These are phyloP conservation scores for Rhodotorula sp. DNA, from an alignment of 1,284 basidiomycete genomes.

Conservation along the genomic window DNA sequence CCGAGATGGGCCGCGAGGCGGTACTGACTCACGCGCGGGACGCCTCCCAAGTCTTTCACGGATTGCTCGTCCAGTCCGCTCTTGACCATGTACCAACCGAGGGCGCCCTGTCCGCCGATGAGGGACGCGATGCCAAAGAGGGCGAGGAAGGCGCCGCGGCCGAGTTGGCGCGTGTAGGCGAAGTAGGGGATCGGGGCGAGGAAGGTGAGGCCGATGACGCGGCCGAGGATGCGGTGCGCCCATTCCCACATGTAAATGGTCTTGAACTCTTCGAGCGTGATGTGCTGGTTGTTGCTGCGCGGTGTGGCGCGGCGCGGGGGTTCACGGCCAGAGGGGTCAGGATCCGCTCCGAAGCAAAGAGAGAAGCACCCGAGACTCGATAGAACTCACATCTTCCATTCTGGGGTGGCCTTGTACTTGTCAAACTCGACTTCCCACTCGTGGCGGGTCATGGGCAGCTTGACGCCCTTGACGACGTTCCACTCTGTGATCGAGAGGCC, in stretches of 20 bases:
- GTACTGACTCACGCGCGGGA: conserved; percentile 95
- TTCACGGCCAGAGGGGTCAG: not conserved
- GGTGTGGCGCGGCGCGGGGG: too few species aligned
- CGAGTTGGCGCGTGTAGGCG: conserved; percentile 60
- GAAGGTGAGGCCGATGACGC: conserved; percentile 70
- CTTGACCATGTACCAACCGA: conserved; percentile 99
- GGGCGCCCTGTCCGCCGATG: conserved; percentile 62
- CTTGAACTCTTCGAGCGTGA: conserved; percentile 88
- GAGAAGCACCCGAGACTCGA: too few species aligned
- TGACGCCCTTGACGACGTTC: conserved; percentile 85
- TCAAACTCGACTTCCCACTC: conserved; percentile 90
- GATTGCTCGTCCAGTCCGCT: conserved; percentile 75
- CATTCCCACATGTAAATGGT: conserved; percentile 99
- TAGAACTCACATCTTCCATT: conserved; percentile 79
- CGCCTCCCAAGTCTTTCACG: conserved; percentile 67
- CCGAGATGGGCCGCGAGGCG: conserved; percentile 91
- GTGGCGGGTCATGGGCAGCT: conserved; percentile 72
- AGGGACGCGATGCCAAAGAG: conserved; percentile 45
- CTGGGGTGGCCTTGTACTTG: conserved; percentile 93
- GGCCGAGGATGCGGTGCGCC: conserved; percentile 89
- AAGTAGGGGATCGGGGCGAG: conserved; percentile 72
- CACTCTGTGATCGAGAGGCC: conserved; percentile 98
- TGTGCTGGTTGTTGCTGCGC: conserved; percentile 79
- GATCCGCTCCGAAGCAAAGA: too few species aligned
- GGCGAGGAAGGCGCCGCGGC: conserved; percentile 29